These are phyloP conservation scores for Hericium rajendrae DNA, from an alignment of 768 basidiomycete species.

Conservation along the genomic window DNA sequence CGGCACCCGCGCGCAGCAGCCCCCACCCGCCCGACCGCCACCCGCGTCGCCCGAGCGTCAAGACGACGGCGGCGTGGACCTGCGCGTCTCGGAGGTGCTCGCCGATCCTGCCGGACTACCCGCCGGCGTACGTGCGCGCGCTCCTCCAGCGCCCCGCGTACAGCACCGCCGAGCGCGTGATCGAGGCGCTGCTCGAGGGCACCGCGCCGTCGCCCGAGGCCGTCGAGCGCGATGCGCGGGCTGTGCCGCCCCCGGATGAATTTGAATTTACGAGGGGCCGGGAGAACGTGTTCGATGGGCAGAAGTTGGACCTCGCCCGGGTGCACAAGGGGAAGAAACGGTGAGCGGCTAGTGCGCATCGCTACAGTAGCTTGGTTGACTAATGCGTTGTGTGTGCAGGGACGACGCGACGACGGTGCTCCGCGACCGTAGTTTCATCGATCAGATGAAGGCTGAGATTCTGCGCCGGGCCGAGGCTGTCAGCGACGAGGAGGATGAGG, in stretches of 20 bases:
- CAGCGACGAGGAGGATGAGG: slow-evolving; percentile 48
- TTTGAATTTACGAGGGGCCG: slow-evolving; percentile 35
- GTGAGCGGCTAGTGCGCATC: slow-evolving; percentile 25
- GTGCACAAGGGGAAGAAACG: slow-evolving; percentile 58
- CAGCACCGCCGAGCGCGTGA: slow-evolving; percentile 49
- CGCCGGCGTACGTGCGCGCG: slow-evolving; percentile 45
- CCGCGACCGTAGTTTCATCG: slow-evolving; percentile 50
- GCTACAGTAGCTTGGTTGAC: slow-evolving; percentile 3
- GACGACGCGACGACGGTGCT: slow-evolving; percentile 36
- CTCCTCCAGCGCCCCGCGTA: slow-evolving; percentile 40
- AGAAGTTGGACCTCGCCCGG: slow-evolving; percentile 51
- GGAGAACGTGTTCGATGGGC: slow-evolving; percentile 68
- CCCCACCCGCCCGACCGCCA: background rate
- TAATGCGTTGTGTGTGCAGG: slow-evolving; percentile 20
- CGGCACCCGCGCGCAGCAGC: slow-evolving; percentile 17
- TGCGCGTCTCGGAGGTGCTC: slow-evolving; percentile 57
- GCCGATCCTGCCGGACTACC: slow-evolving; percentile 66
- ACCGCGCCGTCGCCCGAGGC: slow-evolving; percentile 39
- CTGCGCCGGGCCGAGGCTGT: slow-evolving; percentile 65
- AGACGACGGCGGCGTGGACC: slow-evolving; percentile 35
- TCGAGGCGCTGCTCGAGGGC: slow-evolving; percentile 69
- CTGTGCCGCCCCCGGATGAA: slow-evolving; percentile 4
- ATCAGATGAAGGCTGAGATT: slow-evolving; percentile 77
- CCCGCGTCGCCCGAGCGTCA: background rate
- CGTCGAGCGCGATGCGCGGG: slow-evolving; percentile 19